A percentile compares a stretch with the other conserved stretches of the same genome.
phyloP scores from a whole-genome alignment of 1,284 basidiomycete genomes.

The Ganoderma sinense region DNA sequence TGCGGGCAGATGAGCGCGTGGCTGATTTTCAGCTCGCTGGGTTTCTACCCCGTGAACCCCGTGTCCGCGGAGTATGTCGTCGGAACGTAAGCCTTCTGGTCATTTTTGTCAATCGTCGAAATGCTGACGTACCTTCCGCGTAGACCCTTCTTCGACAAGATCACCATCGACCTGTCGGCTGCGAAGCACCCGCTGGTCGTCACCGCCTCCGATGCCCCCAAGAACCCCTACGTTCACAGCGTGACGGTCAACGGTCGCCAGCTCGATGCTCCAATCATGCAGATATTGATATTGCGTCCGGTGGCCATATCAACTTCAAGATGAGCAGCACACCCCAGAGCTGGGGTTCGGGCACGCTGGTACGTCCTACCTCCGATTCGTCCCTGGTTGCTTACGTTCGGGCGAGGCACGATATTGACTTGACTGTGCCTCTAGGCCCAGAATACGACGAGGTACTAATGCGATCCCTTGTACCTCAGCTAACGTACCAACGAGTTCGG shows the following conservation, averaged over 20 bases:
- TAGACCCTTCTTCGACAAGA: slow-evolving; percentile 74
- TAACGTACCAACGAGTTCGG: not conserved
- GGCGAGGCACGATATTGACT: not conserved
- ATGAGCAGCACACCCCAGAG: slow-evolving; percentile 62
- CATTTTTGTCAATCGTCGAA: slow-evolving; percentile 21
- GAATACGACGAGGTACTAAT: not conserved
- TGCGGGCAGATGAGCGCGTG: slow-evolving; percentile 91
- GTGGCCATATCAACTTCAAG: slow-evolving; percentile 67
- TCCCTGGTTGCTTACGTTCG: too few species aligned
- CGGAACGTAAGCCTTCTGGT: slow-evolving; percentile 57
- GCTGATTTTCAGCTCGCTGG: slow-evolving; percentile 85
- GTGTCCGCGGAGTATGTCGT: slow-evolving; percentile 78
- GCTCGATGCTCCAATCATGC: slow-evolving; percentile 57
- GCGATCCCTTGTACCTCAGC: not conserved
- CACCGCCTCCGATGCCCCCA: slow-evolving; percentile 58
- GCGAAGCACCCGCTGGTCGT: slow-evolving; percentile 53
- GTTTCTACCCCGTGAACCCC: slow-evolving; percentile 89
- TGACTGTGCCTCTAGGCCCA: not conserved
- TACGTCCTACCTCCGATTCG: slow-evolving; percentile 18
- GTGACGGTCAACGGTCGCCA: slow-evolving; percentile 59
- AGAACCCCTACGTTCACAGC: slow-evolving; percentile 64
- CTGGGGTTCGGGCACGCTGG: slow-evolving; percentile 37
- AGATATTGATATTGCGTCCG: slow-evolving; percentile 57
- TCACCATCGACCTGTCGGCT: slow-evolving; percentile 62
- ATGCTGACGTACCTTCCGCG: not conserved